Percentiles rank a stretch among this genome's conserved stretches.
Conservation (phyloP, 352 stramenopile genomes). For the Globisporangium cederbergense region DNA sequence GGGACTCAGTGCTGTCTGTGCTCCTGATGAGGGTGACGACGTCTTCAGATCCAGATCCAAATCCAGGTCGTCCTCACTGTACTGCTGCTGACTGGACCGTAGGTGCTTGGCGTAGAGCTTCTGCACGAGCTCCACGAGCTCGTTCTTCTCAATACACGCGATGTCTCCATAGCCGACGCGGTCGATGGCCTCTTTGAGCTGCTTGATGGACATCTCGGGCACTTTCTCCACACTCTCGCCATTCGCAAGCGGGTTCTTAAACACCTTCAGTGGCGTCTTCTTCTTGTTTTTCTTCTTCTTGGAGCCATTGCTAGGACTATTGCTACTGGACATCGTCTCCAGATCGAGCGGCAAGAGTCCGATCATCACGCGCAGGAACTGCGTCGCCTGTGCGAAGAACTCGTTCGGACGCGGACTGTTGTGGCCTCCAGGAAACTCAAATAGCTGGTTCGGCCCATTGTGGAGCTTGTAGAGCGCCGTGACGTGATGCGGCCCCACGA, state of each 20-base stretch:
- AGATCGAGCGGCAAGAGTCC: slow-evolving; percentile 60
- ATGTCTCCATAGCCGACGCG: slow-evolving; percentile 68
- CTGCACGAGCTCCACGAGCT: slow-evolving; percentile 79
- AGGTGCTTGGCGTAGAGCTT: slow-evolving; percentile 72
- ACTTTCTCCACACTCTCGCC: slow-evolving; percentile 58
- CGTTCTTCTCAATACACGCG: slow-evolving; percentile 77
- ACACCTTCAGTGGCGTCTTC: slow-evolving; percentile 38
- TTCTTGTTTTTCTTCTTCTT: slow-evolving; percentile 23
- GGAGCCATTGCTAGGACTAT: slow-evolving; percentile 13
- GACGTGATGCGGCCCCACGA: slow-evolving; percentile 74
- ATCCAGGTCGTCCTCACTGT: slow-evolving; percentile 33
- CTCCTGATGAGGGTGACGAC: slow-evolving; percentile 2
- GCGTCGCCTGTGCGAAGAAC: slow-evolving; percentile 76
- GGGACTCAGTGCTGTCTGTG: background rate
- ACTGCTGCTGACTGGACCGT: slow-evolving; percentile 27
- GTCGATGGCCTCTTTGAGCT: slow-evolving; percentile 75
- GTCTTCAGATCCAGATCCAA: background rate
- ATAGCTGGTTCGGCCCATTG: slow-evolving; percentile 77
- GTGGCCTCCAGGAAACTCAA: slow-evolving; percentile 75
- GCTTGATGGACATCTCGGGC: slow-evolving; percentile 69
- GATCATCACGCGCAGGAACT: slow-evolving; percentile 81
- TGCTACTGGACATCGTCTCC: slow-evolving; percentile 31
- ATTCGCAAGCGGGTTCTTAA: slow-evolving; percentile 62
- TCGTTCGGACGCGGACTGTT: slow-evolving; percentile 74
- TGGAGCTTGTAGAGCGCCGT: slow-evolving; percentile 69